phyloP scores from a whole-genome alignment of 371 early-diverging fungal genomes.

The Funneliformis caledonium region DNA sequence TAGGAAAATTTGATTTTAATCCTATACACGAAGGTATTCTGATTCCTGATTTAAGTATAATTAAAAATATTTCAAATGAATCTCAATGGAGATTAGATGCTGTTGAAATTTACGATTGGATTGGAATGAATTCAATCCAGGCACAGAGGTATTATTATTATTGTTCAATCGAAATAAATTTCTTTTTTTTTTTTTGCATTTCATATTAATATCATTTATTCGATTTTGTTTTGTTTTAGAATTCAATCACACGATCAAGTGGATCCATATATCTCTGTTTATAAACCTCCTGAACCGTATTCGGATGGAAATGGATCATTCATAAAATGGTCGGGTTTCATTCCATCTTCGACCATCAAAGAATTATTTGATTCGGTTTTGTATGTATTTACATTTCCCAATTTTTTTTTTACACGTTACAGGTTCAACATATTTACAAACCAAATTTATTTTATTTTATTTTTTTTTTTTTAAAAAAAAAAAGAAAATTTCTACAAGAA shows the following conservation, averaged over 20 bases:
- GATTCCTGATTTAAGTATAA: conserved; percentile 42
- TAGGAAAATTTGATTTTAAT: conserved; percentile 16
- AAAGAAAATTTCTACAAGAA: conserved; percentile 17
- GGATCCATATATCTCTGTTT: conserved; percentile 61
- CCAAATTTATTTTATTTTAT: neutral
- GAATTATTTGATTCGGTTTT: conserved; percentile 45
- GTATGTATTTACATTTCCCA: conserved; percentile 43
- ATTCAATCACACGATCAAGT: conserved; percentile 47
- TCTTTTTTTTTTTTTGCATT: neutral
- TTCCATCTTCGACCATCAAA: conserved; percentile 47
- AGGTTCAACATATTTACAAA: neutral
- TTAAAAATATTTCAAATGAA: conserved; percentile 39
- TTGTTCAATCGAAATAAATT: neutral
- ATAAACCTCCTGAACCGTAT: conserved; percentile 49
- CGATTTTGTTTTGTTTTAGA: conserved; percentile 35
- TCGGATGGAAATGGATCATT: conserved; percentile 41
- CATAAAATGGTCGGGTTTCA: conserved; percentile 50
- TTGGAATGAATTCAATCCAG: conserved; percentile 61
- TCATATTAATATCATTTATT: neutral
- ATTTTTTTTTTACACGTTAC: neutral
- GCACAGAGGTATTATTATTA: conserved; percentile 53
- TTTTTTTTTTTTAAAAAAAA: neutral
- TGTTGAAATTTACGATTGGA: conserved; percentile 63
- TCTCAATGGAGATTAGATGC: conserved; percentile 49
- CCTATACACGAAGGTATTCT: conserved; percentile 33